Evolutionary conservation across 176 grass and related monocot genomes (phyloP).

Genomic region (Lolium perenne): DNA sequence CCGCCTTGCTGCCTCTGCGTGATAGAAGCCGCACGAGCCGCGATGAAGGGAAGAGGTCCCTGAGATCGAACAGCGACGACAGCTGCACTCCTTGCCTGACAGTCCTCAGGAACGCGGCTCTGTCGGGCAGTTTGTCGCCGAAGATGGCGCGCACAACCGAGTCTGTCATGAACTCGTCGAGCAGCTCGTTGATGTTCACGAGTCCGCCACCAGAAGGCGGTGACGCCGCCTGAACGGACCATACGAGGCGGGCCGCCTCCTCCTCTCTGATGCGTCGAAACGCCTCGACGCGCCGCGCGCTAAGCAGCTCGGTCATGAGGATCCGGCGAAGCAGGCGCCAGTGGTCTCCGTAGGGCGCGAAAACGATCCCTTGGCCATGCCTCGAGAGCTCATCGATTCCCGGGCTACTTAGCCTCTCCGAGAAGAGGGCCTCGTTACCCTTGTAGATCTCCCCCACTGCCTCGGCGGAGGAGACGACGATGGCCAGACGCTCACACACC

Average conservation of each 20-base stretch:
- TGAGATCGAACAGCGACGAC: slow-evolving; percentile 42
- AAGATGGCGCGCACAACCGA: slow-evolving; percentile 32
- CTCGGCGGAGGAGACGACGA: too few relatives aligned
- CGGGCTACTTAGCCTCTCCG: too few relatives aligned
- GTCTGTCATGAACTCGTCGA: background rate
- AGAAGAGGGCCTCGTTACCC: too few relatives aligned
- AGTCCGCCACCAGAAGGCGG: background rate
- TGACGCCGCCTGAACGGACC: background rate
- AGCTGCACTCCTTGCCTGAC: background rate
- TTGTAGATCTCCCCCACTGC: too few relatives aligned
- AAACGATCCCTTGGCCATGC: too few relatives aligned
- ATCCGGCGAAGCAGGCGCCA: too few relatives aligned
- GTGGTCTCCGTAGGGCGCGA: too few relatives aligned
- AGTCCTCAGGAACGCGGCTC: slow-evolving; percentile 14
- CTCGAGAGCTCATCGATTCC: too few relatives aligned
- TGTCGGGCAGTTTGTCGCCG: slow-evolving; percentile 1
- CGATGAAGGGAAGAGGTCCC: slow-evolving; percentile 48
- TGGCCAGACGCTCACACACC: too few relatives aligned
- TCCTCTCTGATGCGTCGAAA: slow-evolving; percentile 42
- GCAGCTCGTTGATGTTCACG: background rate
- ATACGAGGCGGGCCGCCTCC: slow-evolving; percentile 38
- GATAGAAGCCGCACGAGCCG: background rate
- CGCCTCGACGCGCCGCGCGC: slow-evolving; percentile 38
- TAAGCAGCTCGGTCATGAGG: slow-evolving; percentile 42
- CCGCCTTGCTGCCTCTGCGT: background rate